Evolutionary conservation across 768 basidiomycete genomes (phyloP).

Genomic region (Kwoniella dejecticola): DNA sequence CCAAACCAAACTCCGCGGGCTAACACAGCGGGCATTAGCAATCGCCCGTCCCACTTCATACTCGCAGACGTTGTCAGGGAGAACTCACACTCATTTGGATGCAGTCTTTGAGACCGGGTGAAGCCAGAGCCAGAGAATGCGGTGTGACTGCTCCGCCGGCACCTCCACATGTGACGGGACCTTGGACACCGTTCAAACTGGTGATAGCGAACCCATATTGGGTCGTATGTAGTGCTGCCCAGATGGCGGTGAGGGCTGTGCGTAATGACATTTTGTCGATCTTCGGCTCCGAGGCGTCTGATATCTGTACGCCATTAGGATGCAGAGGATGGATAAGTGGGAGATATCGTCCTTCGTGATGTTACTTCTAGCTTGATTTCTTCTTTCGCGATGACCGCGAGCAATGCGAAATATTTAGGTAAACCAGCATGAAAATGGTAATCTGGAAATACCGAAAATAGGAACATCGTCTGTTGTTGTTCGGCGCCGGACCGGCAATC

Average conservation of each 20-base stretch:
- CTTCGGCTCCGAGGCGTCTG: too few relatives aligned
- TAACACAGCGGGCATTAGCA: background rate
- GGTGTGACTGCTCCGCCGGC: conserved; percentile 11
- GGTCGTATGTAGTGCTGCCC: conserved; percentile 46
- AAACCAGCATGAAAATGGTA: background rate
- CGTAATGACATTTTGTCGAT: conserved; percentile 7
- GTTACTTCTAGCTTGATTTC: too few relatives aligned
- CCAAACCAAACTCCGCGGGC: conserved; percentile 69
- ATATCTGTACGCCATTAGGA: too few relatives aligned
- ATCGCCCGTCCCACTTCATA: too few relatives aligned
- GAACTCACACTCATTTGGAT: conserved; percentile 41
- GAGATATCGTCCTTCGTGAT: too few relatives aligned
- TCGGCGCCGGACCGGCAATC: background rate
- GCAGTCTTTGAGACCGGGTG: conserved; percentile 30
- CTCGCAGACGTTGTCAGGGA: too few relatives aligned
- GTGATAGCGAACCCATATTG: conserved; percentile 81
- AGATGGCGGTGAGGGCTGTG: conserved; percentile 35
- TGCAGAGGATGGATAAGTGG: too few relatives aligned
- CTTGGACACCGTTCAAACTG: conserved; percentile 82
- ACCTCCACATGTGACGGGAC: conserved; percentile 47
- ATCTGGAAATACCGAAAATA: background rate
- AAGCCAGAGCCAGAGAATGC: conserved; percentile 4
- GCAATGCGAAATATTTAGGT: too few relatives aligned
- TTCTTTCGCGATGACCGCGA: too few relatives aligned
- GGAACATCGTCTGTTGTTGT: background rate